phyloP scores from a whole-genome alignment of 1,284 basidiomycete genomes.

The Stygiomarasmius scandens region DNA sequence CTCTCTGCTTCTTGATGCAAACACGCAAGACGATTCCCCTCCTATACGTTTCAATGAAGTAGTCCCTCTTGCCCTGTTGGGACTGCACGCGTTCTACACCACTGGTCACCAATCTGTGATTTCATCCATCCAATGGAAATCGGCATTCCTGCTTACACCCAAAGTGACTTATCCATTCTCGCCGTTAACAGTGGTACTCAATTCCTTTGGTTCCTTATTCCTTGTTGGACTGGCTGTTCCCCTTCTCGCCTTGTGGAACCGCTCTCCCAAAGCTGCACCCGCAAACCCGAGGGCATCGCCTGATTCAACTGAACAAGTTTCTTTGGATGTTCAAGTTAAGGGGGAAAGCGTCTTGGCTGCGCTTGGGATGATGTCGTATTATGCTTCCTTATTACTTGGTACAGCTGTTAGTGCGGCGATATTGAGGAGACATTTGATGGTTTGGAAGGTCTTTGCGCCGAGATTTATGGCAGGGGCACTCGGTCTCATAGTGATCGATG shows the following conservation, averaged over 20 bases:
- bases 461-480: conserved; percentile 82
- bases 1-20: conserved; percentile 37
- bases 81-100: conserved; percentile 76
- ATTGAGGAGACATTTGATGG: conserved; percentile 92
- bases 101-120: conserved; percentile 94
- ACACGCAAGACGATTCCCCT: conserved; percentile 21
- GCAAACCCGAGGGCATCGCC: background rate
- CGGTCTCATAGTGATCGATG: conserved; percentile 56
- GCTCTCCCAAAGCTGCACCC: conserved; percentile 54
- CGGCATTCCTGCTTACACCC: conserved; percentile 79
- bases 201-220: conserved; percentile 78
- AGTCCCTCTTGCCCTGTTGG: conserved; percentile 76
- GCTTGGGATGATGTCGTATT: conserved; percentile 74
- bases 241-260: conserved; percentile 87
- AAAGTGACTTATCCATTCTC: conserved; percentile 77
- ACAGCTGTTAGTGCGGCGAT: conserved; percentile 76
- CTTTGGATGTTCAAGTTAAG: conserved; percentile 32
- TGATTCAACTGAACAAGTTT: conserved; percentile 17
- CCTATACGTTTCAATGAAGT: conserved; percentile 68
- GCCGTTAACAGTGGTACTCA: conserved; percentile 77
- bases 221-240: conserved; percentile 69
- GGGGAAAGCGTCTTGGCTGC: conserved; percentile 50
- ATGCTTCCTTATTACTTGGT: conserved; percentile 67
- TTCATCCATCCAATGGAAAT: conserved; percentile 94
- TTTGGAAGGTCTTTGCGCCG: conserved; percentile 98